Evolutionary conservation across 2,329 filamentous ascomycete genomes (phyloP), one percentile per base, ranked within the genome.

Genomic region (Bipolaris zeicola): DNA sequence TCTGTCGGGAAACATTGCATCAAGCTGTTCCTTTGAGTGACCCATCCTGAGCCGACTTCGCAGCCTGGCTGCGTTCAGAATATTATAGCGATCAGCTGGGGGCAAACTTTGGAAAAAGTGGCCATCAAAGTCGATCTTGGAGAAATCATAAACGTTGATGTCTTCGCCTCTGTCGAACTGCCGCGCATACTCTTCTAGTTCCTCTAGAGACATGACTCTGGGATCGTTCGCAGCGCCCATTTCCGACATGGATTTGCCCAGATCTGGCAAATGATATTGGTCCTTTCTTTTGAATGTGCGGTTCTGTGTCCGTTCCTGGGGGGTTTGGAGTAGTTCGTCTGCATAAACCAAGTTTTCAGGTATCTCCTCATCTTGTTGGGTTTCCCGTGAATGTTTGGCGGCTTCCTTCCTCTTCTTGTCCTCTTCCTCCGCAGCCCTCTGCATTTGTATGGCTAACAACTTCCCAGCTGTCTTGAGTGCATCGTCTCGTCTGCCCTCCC

Each of bases 101-200:
- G 96, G 95, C 55, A 99, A 78, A 72, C 92, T 96, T 73, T 90
- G 86, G 79, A 99, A 99, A 77, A 99, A 99, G 11, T 94, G 87
- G 64, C 93, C 91, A 64, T 98, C 90, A 69, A 98, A 99, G 72
- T 99, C 95, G 67, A 99, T 99, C 77, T 98, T 98, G 71, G 91
- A 96, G 72, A 99, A 99, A 77, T 98, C 94, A 76, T 98, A 98
- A 5, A 82, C 78, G 56, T 82, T 82, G 73, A 98, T 89, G 73
- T 98, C 94, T 76, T 98, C 92, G 52, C 95, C 95, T 58, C 87
- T 87, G 68, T 97, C 87, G 69, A 98, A 98, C 62, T 98, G 93
- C 49, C 89, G 83, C 3, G 96, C 94, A 73, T 99, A 99, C 64
- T 94, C 89, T 77, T 98, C 92, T 56, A 99, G 79, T 72, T 99